Percentiles rank a stretch among this genome's conserved stretches.
Conservation (phyloP, 2,329 filamentous ascomycete genomes). For the Sporothrix dimorphospora region DNA sequence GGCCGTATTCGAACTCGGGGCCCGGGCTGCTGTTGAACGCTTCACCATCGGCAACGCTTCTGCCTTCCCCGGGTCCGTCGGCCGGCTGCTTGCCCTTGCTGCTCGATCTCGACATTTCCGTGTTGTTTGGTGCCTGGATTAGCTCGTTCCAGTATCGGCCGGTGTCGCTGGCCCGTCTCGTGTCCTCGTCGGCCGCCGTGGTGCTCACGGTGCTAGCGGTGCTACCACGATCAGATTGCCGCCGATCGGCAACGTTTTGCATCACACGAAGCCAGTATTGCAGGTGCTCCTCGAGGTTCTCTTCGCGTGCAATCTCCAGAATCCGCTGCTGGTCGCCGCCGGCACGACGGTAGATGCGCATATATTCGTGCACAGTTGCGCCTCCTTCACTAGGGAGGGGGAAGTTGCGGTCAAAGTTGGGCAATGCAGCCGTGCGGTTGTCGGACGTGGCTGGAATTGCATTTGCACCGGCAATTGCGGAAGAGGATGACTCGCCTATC, state of each 20-base stretch:
- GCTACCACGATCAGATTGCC: conserved; percentile 22
- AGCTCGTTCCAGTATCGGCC: background rate
- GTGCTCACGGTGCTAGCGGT: conserved; percentile 16
- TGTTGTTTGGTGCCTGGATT: background rate
- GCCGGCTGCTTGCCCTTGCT: conserved; percentile 29
- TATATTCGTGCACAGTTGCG: conserved; percentile 49
- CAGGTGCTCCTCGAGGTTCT: conserved; percentile 61
- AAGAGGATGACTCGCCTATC: background rate
- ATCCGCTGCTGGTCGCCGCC: conserved; percentile 63
- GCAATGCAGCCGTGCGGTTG: background rate
- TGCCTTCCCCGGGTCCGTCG: background rate
- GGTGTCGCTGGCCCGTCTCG: background rate
- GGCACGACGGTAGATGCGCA: conserved; percentile 62
- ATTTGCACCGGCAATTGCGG: background rate
- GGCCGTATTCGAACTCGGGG: conserved; percentile 29
- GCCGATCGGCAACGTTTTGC: conserved; percentile 40
- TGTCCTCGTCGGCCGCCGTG: background rate
- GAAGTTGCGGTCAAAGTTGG: conserved; percentile 13
- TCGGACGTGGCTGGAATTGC: background rate
- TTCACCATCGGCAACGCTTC: background rate
- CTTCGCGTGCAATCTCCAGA: conserved; percentile 62
- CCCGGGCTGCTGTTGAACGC: background rate
- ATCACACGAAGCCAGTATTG: conserved; percentile 62
- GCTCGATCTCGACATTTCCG: conserved; percentile 20
- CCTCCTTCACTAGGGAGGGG: conserved; percentile 26